Conservation (phyloP, 192 early-diverging fungal species). For the Spizellomyces sp. region DNA sequence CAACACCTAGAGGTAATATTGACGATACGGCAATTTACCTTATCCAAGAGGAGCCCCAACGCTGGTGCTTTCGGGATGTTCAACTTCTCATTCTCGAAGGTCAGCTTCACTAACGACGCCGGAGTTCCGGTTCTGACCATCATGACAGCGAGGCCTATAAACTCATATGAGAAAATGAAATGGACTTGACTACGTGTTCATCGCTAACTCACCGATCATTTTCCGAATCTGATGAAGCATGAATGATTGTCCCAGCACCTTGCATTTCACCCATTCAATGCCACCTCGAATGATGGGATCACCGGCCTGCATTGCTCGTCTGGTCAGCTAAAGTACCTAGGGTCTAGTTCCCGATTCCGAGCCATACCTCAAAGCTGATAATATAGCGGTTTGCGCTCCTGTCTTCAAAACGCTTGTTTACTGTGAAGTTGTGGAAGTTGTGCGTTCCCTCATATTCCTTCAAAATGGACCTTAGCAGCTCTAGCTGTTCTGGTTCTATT, state of each 20-base stretch:
- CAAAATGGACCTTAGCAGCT: constrained; percentile 68
- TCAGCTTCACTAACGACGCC: constrained; percentile 59
- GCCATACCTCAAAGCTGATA: constrained; percentile 68
- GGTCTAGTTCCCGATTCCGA: too few species aligned
- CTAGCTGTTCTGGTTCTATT: constrained; percentile 61
- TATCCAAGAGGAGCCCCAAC: constrained; percentile 84
- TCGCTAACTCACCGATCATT: constrained; percentile 82
- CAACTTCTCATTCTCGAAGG: constrained; percentile 70
- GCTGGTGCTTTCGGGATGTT: constrained; percentile 98
- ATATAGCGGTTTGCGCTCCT: constrained; percentile 82
- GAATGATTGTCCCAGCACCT: constrained; percentile 94
- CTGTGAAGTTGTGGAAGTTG: constrained; percentile 96
- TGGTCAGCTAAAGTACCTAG: too few species aligned
- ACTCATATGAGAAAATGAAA: constrained; percentile 1
- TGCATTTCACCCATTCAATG: constrained; percentile 89
- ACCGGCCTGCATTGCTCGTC: constrained; percentile 15
- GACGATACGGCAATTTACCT: constrained; percentile 39
- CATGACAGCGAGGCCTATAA: constrained; percentile 68
- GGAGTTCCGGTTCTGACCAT: constrained; percentile 77
- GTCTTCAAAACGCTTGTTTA: constrained; percentile 75
- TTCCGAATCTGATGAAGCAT: constrained; percentile 99
- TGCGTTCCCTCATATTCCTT: constrained; percentile 75
- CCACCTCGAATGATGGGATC: constrained; percentile 54
- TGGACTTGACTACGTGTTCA: not conserved
- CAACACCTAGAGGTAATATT: constrained; percentile 14